A percentile compares a stretch with the other conserved stretches of the same genome.
Evolutionary conservation across 768 basidiomycete species (phyloP).

Genomic region (Flagelloscypha sp.): DNA sequence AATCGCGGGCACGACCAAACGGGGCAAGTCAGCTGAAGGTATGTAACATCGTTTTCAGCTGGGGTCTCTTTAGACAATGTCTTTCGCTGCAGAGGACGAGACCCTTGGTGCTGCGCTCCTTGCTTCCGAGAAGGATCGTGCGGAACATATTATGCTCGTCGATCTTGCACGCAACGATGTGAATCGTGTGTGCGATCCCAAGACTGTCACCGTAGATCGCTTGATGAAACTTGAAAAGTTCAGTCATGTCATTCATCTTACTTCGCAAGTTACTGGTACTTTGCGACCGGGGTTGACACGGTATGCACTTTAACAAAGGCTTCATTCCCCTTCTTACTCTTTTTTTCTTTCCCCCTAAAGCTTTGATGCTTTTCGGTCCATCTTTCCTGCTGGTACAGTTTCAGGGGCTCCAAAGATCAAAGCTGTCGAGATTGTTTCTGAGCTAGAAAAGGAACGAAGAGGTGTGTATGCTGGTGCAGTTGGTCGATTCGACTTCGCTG

Average conservation of each 20-base stretch:
- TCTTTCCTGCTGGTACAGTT: slow-evolving; percentile 98
- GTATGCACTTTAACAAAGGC: slow-evolving; percentile 27
- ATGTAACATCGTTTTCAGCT: slow-evolving; percentile 16
- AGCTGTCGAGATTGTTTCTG: slow-evolving; percentile 87
- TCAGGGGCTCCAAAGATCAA: slow-evolving; percentile 99
- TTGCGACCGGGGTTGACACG: slow-evolving; percentile 78
- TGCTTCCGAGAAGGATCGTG: slow-evolving; percentile 87
- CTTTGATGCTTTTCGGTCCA: slow-evolving; percentile 97
- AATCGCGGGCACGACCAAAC: slow-evolving; percentile 88
- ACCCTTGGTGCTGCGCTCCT: slow-evolving; percentile 64
- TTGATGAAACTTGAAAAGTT: slow-evolving; percentile 93
- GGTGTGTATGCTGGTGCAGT: slow-evolving; percentile 97
- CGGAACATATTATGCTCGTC: slow-evolving; percentile 98
- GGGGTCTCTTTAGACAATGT: slow-evolving; percentile 5
- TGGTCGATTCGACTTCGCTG: slow-evolving; percentile 94
- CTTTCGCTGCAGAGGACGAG: slow-evolving; percentile 68
- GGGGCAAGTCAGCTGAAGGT: slow-evolving; percentile 86
- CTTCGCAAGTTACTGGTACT: slow-evolving; percentile 86
- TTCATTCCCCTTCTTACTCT: slow-evolving; percentile 4
- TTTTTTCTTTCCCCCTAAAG: slow-evolving; percentile 28
- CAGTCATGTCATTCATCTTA: slow-evolving; percentile 96
- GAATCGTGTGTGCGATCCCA: slow-evolving; percentile 91
- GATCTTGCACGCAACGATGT: slow-evolving; percentile 98
- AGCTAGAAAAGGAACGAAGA: slow-evolving; percentile 79
- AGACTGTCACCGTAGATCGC: slow-evolving; percentile 92